Evolutionary conservation across 345 rosid species (phyloP).

Genomic region (Physaria fendleri): DNA sequence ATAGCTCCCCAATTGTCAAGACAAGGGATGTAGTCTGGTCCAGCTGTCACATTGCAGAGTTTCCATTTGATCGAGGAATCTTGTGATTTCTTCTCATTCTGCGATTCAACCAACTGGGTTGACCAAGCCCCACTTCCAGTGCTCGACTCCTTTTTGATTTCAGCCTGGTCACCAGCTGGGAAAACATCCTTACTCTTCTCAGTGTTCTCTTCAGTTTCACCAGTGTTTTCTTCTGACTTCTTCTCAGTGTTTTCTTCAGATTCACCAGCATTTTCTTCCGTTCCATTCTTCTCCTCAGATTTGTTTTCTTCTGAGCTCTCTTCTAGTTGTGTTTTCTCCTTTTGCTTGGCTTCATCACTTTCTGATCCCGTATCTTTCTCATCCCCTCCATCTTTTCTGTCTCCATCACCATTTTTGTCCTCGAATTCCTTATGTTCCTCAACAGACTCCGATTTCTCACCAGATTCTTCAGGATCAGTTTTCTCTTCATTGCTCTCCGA

Average conservation of each 20-base stretch:
- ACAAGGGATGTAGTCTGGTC: constrained; percentile 93
- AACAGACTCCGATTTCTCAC: constrained; percentile 27
- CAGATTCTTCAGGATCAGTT: constrained; percentile 27
- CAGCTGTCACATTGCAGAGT: constrained; percentile 78
- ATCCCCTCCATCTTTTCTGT: constrained; percentile 23
- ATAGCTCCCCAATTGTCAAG: constrained; percentile 82
- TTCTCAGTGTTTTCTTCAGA: constrained; percentile 29
- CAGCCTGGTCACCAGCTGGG: constrained; percentile 51
- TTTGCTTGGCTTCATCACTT: constrained; percentile 23
- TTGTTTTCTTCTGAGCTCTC: constrained; percentile 35
- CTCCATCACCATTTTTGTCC: constrained; percentile 36
- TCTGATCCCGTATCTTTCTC: constrained; percentile 26
- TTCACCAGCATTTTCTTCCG: constrained; percentile 19
- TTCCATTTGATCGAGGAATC: constrained; percentile 50
- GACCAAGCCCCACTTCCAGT: constrained; percentile 63
- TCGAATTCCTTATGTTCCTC: constrained; percentile 33
- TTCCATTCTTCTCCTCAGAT: constrained; percentile 18
- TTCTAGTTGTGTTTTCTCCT: constrained; percentile 29
- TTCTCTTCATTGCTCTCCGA: constrained; percentile 31
- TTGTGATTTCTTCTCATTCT: constrained; percentile 72
- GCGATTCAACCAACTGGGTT: constrained; percentile 77
- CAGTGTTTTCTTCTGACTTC: constrained; percentile 18
- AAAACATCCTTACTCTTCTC: constrained; percentile 38
- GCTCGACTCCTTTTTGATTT: constrained; percentile 58
- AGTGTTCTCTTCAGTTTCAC: constrained; percentile 21